These are phyloP conservation scores for Auricularia sp. DNA, from an alignment of 768 basidiomycete species.

Conservation along the genomic window DNA sequence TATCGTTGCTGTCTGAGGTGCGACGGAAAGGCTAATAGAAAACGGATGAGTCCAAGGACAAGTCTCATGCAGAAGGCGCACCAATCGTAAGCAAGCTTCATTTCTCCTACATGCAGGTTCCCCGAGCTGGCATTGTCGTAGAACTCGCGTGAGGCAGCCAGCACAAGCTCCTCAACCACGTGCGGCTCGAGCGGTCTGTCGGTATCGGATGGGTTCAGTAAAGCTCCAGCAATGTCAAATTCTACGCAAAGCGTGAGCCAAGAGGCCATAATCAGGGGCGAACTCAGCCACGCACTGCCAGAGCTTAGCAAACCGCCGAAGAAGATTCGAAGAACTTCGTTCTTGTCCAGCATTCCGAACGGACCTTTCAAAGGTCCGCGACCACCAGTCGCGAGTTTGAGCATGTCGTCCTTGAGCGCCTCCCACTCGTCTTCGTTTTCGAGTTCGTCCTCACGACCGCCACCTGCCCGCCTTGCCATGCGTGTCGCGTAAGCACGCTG, in stretches of 20 bases:
- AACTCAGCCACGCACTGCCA: conserved; percentile 56
- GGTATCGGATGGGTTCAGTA: conserved; percentile 41
- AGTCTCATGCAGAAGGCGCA: conserved; percentile 27
- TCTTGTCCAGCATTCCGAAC: conserved; percentile 61
- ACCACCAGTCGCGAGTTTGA: conserved; percentile 58
- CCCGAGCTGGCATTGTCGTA: conserved; percentile 92
- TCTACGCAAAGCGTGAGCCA: conserved; percentile 29
- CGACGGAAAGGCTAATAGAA: conserved; percentile 59
- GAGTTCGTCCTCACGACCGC: conserved; percentile 36
- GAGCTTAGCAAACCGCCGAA: conserved; percentile 77
- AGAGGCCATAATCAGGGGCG: conserved; percentile 7
- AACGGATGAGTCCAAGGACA: background rate
- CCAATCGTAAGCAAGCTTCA: conserved; percentile 98
- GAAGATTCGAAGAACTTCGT: conserved; percentile 75
- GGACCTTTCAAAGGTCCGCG: conserved; percentile 62
- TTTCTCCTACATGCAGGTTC: conserved; percentile 86
- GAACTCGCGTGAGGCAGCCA: conserved; percentile 75
- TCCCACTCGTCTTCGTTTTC: conserved; percentile 71
- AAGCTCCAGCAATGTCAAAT: conserved; percentile 54
- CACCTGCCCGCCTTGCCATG: conserved; percentile 66
- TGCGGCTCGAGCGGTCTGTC: conserved; percentile 40
- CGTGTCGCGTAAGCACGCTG: conserved; percentile 81
- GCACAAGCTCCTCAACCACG: conserved; percentile 65
- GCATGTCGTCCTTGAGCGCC: conserved; percentile 83
- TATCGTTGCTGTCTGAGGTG: conserved; percentile 51